Evolutionary conservation across 2,329 filamentous ascomycete species (phyloP).

Genomic region (Fusarium sp.): DNA sequence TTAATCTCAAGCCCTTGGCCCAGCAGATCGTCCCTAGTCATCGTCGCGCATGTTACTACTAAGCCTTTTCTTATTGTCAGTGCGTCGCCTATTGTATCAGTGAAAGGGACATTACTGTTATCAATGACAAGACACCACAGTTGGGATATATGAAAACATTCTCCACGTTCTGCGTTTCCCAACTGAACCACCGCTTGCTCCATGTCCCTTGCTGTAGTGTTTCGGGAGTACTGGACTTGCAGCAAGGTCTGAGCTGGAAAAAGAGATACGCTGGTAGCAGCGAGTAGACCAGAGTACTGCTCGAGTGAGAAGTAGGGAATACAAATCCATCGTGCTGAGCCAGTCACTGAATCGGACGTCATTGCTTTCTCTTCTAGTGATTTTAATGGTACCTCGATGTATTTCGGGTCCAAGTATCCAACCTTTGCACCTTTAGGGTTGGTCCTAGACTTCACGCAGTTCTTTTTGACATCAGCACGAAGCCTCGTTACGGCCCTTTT

Average conservation of each 20-base stretch:
- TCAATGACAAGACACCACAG: conserved; percentile 61
- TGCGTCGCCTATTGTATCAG: background rate
- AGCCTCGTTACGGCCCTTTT: conserved; percentile 52
- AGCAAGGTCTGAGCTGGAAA: conserved; percentile 59
- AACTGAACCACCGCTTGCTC: conserved; percentile 59
- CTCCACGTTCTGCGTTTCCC: conserved; percentile 48
- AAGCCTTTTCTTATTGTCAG: conserved; percentile 44
- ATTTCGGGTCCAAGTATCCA: conserved; percentile 56
- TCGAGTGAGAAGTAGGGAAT: conserved; percentile 62
- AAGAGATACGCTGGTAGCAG: conserved; percentile 46
- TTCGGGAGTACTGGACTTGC: conserved; percentile 57
- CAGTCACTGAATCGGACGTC: conserved; percentile 12
- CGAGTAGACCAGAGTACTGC: conserved; percentile 55
- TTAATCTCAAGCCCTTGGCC: conserved; percentile 49
- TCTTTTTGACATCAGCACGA: conserved; percentile 53
- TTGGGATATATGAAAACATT: conserved; percentile 62
- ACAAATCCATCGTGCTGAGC: conserved; percentile 55
- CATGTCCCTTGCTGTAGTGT: conserved; percentile 56
- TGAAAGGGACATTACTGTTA: conserved; percentile 50
- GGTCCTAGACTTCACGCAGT: conserved; percentile 52
- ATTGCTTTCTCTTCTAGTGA: conserved; percentile 34
- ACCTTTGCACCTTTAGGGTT: conserved; percentile 55
- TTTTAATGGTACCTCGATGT: conserved; percentile 52
- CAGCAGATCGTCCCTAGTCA: conserved; percentile 50
- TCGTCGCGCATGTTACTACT: conserved; percentile 57